Conservation (phyloP, 2,329 filamentous ascomycete genomes). For the Ilyonectria mors-panacis region DNA sequence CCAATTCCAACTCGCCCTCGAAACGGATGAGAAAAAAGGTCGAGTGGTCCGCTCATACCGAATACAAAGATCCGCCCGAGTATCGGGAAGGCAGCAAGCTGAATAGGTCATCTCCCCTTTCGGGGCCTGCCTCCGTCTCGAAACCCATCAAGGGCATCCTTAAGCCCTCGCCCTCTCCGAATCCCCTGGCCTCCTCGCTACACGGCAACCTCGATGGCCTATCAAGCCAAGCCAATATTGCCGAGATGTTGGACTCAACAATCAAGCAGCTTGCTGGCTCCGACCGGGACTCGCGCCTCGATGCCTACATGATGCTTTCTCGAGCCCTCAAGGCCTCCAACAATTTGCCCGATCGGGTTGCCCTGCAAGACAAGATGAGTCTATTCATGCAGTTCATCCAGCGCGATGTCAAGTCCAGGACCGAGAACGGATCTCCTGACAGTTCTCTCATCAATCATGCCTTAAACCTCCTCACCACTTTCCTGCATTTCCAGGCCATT, state of each 20-base stretch:
- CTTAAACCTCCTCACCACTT: constrained; percentile 81
- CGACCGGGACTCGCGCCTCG: constrained; percentile 80
- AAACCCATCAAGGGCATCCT: constrained; percentile 79
- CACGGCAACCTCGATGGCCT: constrained; percentile 59
- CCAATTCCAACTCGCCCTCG: constrained; percentile 60
- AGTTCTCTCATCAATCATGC: constrained; percentile 82
- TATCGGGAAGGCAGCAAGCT: constrained; percentile 58
- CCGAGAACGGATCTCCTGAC: constrained; percentile 70
- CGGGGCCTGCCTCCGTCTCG: constrained; percentile 57
- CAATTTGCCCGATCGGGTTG: constrained; percentile 81
- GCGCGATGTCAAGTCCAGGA: constrained; percentile 80
- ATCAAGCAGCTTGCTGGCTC: constrained; percentile 84
- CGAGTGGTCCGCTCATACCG: constrained; percentile 70
- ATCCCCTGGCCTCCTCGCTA: constrained; percentile 59
- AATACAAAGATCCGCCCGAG: constrained; percentile 69
- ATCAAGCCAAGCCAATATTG: constrained; percentile 69
- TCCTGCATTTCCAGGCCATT: constrained; percentile 82
- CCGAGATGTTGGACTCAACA: constrained; percentile 87
- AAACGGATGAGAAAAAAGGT: constrained; percentile 67
- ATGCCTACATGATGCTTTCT: constrained; percentile 88
- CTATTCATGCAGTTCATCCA: constrained; percentile 86
- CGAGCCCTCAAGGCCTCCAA: constrained; percentile 85
- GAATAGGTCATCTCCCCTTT: constrained; percentile 57
- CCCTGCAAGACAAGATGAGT: constrained; percentile 81
- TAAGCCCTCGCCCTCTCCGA: constrained; percentile 74